Conservation (phyloP, 2,329 filamentous ascomycete genomes). For the Pseudogymnoascus pannorum region DNA sequence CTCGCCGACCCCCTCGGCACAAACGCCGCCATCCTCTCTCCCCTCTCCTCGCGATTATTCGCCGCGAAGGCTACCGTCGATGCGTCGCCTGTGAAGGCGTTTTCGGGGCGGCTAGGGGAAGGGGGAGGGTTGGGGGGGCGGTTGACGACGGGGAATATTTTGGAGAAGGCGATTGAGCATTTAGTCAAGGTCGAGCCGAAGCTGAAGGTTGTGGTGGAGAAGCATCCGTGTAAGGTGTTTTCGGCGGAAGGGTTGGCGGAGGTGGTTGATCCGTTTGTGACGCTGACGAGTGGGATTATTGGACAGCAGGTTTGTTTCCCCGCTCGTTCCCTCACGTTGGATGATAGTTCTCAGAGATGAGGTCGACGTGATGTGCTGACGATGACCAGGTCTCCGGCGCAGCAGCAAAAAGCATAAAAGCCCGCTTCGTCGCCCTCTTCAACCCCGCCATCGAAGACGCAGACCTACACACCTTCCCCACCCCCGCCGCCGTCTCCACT, state of each 20-base stretch:
- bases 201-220: conserved; percentile 64
- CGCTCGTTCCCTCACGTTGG: too few species aligned
- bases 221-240: conserved; percentile 72
- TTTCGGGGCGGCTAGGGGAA: conserved; percentile 29
- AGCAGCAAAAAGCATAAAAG: conserved; percentile 82
- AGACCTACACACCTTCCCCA: conserved; percentile 52
- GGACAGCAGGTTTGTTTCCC: conserved; percentile 65
- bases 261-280: conserved; percentile 79
- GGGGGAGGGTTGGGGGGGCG: neutral
- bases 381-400: conserved; percentile 65
- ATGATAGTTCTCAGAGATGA: too few species aligned
- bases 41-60: conserved; percentile 58
- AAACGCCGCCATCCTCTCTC: conserved; percentile 66
- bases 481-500: conserved; percentile 62
- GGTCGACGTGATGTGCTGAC: conserved; percentile 17
- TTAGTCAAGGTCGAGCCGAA: conserved; percentile 66
- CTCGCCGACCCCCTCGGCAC: conserved; percentile 57
- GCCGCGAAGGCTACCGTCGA: conserved; percentile 41
- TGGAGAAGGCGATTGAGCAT: conserved; percentile 69
- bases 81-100: conserved; percentile 39
- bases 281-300: conserved; percentile 79
- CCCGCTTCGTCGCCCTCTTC: conserved; percentile 75
- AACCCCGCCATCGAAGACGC: conserved; percentile 29
- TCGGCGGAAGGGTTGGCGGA: conserved; percentile 76
- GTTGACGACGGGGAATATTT: conserved; percentile 59